Evolutionary conservation across 345 rosid species (phyloP), one percentile per base, ranked within the genome.

Genomic region (Trapa bicornis): DNA sequence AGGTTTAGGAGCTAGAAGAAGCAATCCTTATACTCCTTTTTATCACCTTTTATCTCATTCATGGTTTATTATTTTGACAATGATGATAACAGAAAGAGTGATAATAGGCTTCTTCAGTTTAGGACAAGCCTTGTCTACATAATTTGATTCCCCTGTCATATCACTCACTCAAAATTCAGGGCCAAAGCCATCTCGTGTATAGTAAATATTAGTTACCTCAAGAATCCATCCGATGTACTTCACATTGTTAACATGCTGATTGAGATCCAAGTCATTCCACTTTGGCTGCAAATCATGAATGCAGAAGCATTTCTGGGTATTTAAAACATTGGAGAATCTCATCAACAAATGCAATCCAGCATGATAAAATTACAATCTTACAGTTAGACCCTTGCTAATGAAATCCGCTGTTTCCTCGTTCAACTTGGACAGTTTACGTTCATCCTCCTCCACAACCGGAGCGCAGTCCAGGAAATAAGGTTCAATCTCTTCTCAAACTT

Each of bases 201-300:
- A 47, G 37, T 15, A 35, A 45, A 5, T 61, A 53, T 37, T 48
- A 47, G 61, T 64, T 80, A 89, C 96, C 91, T 95, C 99, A 3
- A 95, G 90, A 67, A 91, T 87, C 99, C 99, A 95, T 66, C 93
- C 89, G 4, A 95, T 78, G 85, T 95, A 95, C 77, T 95, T 95
- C 72, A 91, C 98, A 80, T 95, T 95, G 79, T 91, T 95, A 53
- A 91, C 99, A 74, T 95, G 99, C 74, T 95, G 97, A 79, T 95
- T 95, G 73, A 91, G 87, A 83, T 95, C 99, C 63, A 95, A 72
- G 73, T 95, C 99, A 74, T 84, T 89, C 99, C 99, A 95, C 53
- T 90, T 72, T 61, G 99, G 97, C 99, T 95, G 91, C 65, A 77
- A 74, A 72, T 70, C 47, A 58, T 22, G 42, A 69, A 47, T 45